Percentiles rank a stretch among this genome's conserved stretches.
Evolutionary conservation across 306 rosid species (phyloP).

Genomic region (Gastrolobium bilobum): DNA sequence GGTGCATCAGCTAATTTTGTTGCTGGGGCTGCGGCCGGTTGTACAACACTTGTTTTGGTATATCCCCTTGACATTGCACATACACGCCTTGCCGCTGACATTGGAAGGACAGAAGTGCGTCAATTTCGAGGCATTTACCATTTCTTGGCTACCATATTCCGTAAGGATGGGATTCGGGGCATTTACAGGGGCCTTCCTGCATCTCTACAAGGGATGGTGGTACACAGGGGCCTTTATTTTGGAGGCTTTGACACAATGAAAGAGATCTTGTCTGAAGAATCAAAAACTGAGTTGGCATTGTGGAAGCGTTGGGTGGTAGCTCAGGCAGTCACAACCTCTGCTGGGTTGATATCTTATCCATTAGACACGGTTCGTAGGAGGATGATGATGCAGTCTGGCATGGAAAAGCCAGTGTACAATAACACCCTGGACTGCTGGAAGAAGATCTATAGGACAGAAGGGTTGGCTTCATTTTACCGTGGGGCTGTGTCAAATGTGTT

Average conservation of each 20-base stretch:
- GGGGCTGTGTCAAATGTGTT: slow-evolving; percentile 85
- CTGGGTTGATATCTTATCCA: slow-evolving; percentile 90
- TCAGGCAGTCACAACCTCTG: slow-evolving; percentile 93
- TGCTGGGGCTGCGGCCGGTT: slow-evolving; percentile 94
- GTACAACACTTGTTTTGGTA: slow-evolving; percentile 81
- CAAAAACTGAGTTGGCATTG: slow-evolving; percentile 63
- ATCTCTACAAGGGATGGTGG: slow-evolving; percentile 89
- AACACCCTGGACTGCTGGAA: slow-evolving; percentile 90
- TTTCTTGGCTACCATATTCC: slow-evolving; percentile 72
- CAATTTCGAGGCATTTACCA: slow-evolving; percentile 92
- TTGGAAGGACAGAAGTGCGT: slow-evolving; percentile 75
- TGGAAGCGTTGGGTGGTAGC: slow-evolving; percentile 94
- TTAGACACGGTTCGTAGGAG: slow-evolving; percentile 94
- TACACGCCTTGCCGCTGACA: slow-evolving; percentile 96
- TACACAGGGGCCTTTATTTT: slow-evolving; percentile 93
- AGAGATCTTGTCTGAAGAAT: slow-evolving; percentile 67
- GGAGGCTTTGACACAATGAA: slow-evolving; percentile 95
- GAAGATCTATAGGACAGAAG: slow-evolving; percentile 78
- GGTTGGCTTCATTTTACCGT: slow-evolving; percentile 88
- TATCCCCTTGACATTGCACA: slow-evolving; percentile 97
- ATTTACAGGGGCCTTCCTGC: slow-evolving; percentile 96
- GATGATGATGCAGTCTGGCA: slow-evolving; percentile 99
- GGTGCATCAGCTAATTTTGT: slow-evolving; percentile 87
- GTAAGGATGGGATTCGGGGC: slow-evolving; percentile 77
- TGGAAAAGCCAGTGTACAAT: slow-evolving; percentile 68